Base-by-base conservation (phyloP, 768 basidiomycete genomes). In the Tubosaeta sp. region DNA sequence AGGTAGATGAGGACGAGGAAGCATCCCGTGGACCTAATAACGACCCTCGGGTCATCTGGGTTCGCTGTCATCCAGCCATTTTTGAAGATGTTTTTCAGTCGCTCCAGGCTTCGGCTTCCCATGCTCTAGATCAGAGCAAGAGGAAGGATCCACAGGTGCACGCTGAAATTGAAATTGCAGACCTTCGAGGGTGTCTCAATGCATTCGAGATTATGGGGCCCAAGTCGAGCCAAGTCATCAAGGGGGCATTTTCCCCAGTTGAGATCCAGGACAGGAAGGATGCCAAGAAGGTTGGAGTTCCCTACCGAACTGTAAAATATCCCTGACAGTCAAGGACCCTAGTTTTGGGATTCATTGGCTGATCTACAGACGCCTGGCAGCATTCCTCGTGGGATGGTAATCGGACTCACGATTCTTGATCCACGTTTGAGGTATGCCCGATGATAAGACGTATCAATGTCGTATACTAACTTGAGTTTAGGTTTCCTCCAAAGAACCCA, bases 151-250 rank as follows among this genome's bases (percentile, higher is more conserved):
- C 60, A 11, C 56, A 58, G 3, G 52, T 55, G 22, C 45, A 56
- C 5, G 65, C 58, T 12, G 72, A 76, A 19, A 68, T 93, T 10
- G 84, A 90, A 58, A 75, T 95, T 14, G 74, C 77, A 7, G 89
- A 95, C 64, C 66, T 94, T 44, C 73, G 86, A 50, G 82, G 81
- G 2, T 79, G 83, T 45, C 59, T 92, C 39, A 89, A 88, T 55
- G 76, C 84, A 6, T 95, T 95, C 59, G 95, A 98, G 66, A 80
- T 97, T 32, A 87, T 88, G 75, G 95, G 95, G 3, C 91, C 91
- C 4, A 88, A 83, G 64, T 77, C 88, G 0, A 89, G 78, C 49
- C 86, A 88, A 63, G 81, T 94, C 11, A 67, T 88, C 46, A 82
- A 79, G 59, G 85, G 86, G 25, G 81, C 79, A 1, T 62, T 88